These are phyloP conservation scores for Ustilago trichophora DNA, from an alignment of 1,284 basidiomycete genomes.

Conservation along the genomic window DNA sequence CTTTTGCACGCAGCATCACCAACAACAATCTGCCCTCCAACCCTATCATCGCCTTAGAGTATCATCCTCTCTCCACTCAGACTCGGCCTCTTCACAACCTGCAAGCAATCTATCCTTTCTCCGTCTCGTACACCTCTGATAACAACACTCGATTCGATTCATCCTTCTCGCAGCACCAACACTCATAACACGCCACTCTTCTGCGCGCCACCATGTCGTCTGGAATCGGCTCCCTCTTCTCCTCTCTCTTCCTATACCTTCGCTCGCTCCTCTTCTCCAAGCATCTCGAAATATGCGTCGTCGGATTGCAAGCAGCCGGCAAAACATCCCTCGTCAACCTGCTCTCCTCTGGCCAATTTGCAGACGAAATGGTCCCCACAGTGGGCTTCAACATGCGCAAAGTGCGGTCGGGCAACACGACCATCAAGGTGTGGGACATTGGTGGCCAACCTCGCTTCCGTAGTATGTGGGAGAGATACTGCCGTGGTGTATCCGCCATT, in stretches of 20 bases:
- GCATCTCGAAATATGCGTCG: constrained; percentile 88
- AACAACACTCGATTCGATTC: too few species aligned
- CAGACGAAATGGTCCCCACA: constrained; percentile 89
- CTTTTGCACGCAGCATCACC: too few species aligned
- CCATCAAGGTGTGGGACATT: constrained; percentile 94
- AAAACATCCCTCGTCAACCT: constrained; percentile 93
- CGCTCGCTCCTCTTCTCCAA: constrained; percentile 81
- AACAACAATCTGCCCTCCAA: too few species aligned
- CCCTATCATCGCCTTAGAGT: too few species aligned
- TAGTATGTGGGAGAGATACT: constrained; percentile 88
- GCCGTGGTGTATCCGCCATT: constrained; percentile 90
- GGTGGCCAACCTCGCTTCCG: constrained; percentile 93
- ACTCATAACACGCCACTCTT: too few species aligned
- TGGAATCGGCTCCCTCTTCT: constrained; percentile 44
- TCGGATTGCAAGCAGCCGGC: constrained; percentile 92
- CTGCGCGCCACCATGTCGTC: constrained; percentile 44
- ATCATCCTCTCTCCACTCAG: too few species aligned
- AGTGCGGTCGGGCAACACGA: constrained; percentile 86
- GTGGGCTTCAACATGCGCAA: constrained; percentile 84
- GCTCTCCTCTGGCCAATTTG: constrained; percentile 82
- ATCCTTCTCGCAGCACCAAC: too few species aligned
- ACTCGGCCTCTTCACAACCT: too few species aligned
- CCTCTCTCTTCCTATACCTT: constrained; percentile 63
- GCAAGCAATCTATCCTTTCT: too few species aligned
- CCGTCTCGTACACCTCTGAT: too few species aligned